Base-by-base conservation (phyloP, 106 monocot species). In the Vanilla planifolia region DNA sequence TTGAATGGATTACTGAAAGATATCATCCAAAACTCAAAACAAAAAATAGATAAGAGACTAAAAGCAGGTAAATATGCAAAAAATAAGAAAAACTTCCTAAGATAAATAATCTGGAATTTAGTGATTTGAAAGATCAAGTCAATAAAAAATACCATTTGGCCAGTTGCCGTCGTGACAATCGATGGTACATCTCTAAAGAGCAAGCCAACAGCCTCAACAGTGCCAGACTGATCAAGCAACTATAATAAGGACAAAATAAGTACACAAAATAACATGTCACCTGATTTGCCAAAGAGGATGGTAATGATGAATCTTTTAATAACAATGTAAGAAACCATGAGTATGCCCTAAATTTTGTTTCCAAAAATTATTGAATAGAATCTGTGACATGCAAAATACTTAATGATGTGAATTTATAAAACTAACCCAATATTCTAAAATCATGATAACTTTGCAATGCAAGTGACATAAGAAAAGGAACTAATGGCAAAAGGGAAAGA, bases 141-240 rank as follows among this genome's bases (percentile, higher is more conserved):
- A 25, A n/a, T 2, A 48, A 53, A 53, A 30, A 27, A 15, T 71
- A 83, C 78, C 83, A 83, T 66, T 58, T 75, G 66, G 35, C 51
- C 78, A 39, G 75, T 16, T 37, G 83, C 83, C 55, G 71, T 78
- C 37, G 57, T 53, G 71, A 53, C 62, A 52, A 74, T 62, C 22
- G 48, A 33, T 24, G 78, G 74, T 21, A 30, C 46, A 63, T 71
- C 69, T 83, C 63, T 48, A 33, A 53, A 55, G 13, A 43, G 42
- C 43, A 75, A 71, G 45, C 78, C 74, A 53, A 48, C 58, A 25
- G 57, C 53, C 46, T 83, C 73, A 34, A 69, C 55, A 51, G 43
- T 70, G 13, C 71, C 66, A 46, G 70, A 66, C 53, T 77, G 64
- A 45, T 75, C 83, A 34, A 70, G 58, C 1, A 83, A 58, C 78